Conservation (phyloP, 768 basidiomycete genomes). For the Auriculariales sp. region DNA sequence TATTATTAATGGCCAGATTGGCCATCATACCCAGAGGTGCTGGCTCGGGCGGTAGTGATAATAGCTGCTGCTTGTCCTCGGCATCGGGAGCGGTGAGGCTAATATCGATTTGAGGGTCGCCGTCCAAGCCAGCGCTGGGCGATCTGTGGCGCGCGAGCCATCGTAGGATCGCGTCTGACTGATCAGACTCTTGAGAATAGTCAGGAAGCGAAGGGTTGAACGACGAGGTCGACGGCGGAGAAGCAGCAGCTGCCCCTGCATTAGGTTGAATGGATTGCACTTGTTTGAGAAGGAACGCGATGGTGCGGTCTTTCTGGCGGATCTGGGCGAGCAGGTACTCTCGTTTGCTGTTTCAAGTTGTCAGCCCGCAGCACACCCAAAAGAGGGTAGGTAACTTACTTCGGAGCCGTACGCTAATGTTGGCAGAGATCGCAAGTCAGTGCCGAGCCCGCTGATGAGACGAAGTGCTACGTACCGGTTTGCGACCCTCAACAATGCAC, state of each 20-base stretch:
- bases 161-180: not conserved
- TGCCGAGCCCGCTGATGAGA: too few relatives aligned
- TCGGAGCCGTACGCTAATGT: constrained; percentile 59
- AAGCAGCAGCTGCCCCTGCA: not conserved
- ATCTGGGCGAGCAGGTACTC: constrained; percentile 79
- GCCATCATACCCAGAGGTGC: constrained; percentile 69
- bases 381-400: constrained; percentile 37
- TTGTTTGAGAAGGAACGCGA: constrained; percentile 74
- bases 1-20: constrained; percentile 49
- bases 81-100: not conserved
- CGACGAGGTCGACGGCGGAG: not conserved
- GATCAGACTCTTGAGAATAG: not conserved
- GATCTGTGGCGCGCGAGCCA: not conserved
- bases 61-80: constrained; percentile 1
- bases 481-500: constrained; percentile 74
- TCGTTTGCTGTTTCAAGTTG: constrained; percentile 41
- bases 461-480: too few relatives aligned
- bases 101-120: not conserved
- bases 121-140: not conserved
- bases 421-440: too few relatives aligned
- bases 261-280: constrained; percentile 21
- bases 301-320: constrained; percentile 76
- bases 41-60: constrained; percentile 43
- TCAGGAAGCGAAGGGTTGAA: not conserved
- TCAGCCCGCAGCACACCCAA: constrained; percentile 1